Evolutionary conservation across 2,329 filamentous ascomycete species (phyloP).

Genomic region (Fonsecaea pugnacius): DNA sequence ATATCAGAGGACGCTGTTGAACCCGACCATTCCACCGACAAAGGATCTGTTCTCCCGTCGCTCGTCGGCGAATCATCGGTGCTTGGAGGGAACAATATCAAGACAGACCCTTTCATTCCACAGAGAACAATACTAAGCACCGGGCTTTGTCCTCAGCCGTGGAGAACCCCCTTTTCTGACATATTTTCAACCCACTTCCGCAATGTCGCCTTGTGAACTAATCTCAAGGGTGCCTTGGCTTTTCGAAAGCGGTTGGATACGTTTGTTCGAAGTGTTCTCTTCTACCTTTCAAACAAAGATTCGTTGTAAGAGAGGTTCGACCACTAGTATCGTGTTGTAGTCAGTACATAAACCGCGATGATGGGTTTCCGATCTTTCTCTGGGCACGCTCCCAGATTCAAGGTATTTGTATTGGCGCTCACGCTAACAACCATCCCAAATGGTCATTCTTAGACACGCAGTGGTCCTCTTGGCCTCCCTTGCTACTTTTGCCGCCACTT

Average conservation of each 20-base stretch:
- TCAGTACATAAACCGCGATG: conserved; percentile 4
- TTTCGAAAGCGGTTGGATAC: conserved; percentile 9
- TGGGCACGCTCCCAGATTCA: not conserved
- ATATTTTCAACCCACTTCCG: not conserved
- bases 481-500: conserved; percentile 18
- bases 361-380: not conserved
- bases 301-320: not conserved
- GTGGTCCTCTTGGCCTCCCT: conserved; percentile 22
- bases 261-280: conserved; percentile 12
- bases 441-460: conserved; percentile 25
- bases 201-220: not conserved
- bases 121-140: conserved; percentile 15
- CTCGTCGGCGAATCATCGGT: conserved; percentile 7
- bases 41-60: not conserved
- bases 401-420: not conserved
- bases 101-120: not conserved
- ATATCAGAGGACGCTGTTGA: not conserved
- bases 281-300: conserved; percentile 4
- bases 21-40: not conserved
- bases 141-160: not conserved
- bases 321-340: not conserved
- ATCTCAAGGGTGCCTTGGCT: not conserved
- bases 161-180: not conserved
- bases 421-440: conserved; percentile 8
- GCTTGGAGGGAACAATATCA: not conserved